Base-by-base conservation (phyloP, 169 alveolate genomes). In the Hepatocystis sp. region DNA sequence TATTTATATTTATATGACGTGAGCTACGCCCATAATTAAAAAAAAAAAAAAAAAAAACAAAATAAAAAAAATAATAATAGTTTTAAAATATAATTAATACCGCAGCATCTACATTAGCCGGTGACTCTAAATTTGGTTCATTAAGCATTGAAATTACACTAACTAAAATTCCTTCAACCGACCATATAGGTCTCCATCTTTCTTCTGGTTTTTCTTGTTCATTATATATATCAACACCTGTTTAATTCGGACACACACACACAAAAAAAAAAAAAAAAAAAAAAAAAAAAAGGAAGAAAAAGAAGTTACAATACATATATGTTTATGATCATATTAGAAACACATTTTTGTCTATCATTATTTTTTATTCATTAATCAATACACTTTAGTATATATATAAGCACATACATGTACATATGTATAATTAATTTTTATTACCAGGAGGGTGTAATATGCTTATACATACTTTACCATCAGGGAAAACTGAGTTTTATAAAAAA, bases 381-480 rank as follows among this genome's bases (percentile, higher is more conserved):
- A n/a, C n/a, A n/a, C n/a, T n/a, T n/a, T n/a, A 39, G 13, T 52
- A 30, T 19, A 21, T 15, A 23, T 32, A 30, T 10, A 32, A n/a
- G 25, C 19, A 30, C 36, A 13, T 13, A 36, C 2, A 13, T 32
- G 4, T 15, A 2, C 17, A 5, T 25, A 60, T 60, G 2, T n/a
- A n/a, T n/a, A n/a, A n/a, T n/a, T n/a, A n/a, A n/a, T n/a, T n/a
- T n/a, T n/a, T n/a, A n/a, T n/a, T 91, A 15, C 99, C 99, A 10
- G 99, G 99, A 5, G 99, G 98, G 84, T 97, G 99, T 23, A 98
- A 93, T 66, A 98, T 98, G 7, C 99, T 96, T 44, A 98, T 98
- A 91, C 99, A 98, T 7, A 98, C 99, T 66, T 93, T 91, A n/a
- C 99, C 99, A 89, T 95, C 99, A 15, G 98, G 97, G 61, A 65